Evolutionary conservation across 192 early-diverging fungal genomes (phyloP), one percentile per base, ranked within the genome.

Genomic region (Mortierella antarctica): DNA sequence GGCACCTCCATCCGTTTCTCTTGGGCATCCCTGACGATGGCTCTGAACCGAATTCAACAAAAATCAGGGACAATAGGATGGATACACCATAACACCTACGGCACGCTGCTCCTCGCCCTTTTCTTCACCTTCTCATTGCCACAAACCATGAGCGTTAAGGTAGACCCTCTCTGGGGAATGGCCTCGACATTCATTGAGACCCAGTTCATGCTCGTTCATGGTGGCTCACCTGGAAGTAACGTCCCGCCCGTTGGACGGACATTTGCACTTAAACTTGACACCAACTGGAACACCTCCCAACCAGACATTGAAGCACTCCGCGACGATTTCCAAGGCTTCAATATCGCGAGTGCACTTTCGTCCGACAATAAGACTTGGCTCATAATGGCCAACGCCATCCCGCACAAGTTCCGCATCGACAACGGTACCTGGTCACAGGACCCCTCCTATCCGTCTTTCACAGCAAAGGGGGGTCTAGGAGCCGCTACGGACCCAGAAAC

Each of bases 241-340:
- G 12, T 21, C 17, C 21, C 18, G 44, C 23, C 21, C 18, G 14
- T 60, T 40, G 6, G 17, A 5, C 57, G 49, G 12, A 60, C 57
- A 0, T 61, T 70, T 39, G 47, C 67, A 13, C n/a, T 70, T 40
- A 48, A 70, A 3, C 67, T 70, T 48, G 49, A 56, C 1, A 60
- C 49, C 8, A 2, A 21, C 56, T 70, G 67, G 67, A 45, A 50
- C 5, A 45, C 67, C 18, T 59, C 47, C 7, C 21, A 14, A 2
- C 56, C 48, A 57, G 23, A 23, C n/a, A 42, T 1, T 20, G 47
- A 21, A 47, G 40, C 6, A 44, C 59, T 61, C 6, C 42, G 7
- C 4, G 49, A 70, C n/a, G 57, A 48, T 40, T 57, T 23, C 9
- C 31, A 6, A 6, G 48, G 60, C 46, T 48, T 15, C 20, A n/a